Conservation (phyloP, 306 rosid species). For the Vigna trinervia region DNA sequence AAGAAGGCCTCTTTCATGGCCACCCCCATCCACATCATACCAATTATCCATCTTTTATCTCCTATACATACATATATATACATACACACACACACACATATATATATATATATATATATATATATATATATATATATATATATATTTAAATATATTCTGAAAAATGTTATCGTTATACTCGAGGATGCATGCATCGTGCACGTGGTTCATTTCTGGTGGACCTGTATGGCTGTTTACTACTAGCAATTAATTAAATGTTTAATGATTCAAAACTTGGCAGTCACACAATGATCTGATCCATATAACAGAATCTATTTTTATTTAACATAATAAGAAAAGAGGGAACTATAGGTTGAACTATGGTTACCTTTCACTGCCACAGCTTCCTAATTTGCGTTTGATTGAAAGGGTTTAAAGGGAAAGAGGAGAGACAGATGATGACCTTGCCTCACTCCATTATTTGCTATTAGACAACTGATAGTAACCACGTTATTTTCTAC, state of each 20-base stretch:
- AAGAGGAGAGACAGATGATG: constrained; percentile 23
- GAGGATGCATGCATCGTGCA: constrained; percentile 32
- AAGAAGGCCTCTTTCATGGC: constrained; percentile 34
- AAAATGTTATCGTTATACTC: neutral
- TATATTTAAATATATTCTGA: no score
- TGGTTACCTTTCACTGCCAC: neutral
- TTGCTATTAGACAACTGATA: constrained; percentile 8
- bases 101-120: no score
- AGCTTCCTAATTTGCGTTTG: constrained; percentile 2
- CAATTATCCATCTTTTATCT: neutral
- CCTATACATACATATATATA: neutral
- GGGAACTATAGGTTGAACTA: neutral
- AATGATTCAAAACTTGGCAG: no score
- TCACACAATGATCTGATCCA: neutral
- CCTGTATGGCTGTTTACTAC: no score
- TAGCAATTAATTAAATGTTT: no score
- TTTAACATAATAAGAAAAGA: neutral
- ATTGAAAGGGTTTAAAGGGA: constrained; percentile 25
- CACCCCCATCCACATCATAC: neutral
- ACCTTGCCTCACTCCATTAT: constrained; percentile 39
- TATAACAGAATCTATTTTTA: neutral
- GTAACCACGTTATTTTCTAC: constrained; percentile 16
- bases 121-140: no score
- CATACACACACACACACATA: no score
- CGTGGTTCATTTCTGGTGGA: constrained; percentile 10